Evolutionary conservation across 73 alveolate genomes (phyloP).

Genomic region (Breviolum minutum): DNA sequence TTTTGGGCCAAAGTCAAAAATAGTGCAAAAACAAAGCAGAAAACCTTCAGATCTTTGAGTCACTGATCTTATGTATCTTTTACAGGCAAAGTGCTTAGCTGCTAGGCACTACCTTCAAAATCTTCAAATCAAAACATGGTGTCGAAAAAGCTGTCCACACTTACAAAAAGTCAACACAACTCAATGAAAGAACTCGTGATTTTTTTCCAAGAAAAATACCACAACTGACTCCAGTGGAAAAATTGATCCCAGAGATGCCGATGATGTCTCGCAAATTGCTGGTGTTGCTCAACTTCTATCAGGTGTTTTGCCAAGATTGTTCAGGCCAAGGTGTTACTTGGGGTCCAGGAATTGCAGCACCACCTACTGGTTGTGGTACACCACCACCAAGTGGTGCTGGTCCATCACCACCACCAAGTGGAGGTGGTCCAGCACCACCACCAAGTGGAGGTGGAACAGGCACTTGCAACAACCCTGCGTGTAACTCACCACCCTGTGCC

Average conservation of each 20-base stretch:
- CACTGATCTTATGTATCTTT: neutral
- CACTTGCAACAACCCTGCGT: slow-evolving; percentile 37
- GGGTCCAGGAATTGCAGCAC: slow-evolving; percentile 42
- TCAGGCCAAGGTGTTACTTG: neutral
- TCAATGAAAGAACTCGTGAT: too few species aligned
- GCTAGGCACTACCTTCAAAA: neutral
- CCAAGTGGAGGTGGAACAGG: slow-evolving; percentile 8
- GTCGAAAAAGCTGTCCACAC: too few species aligned
- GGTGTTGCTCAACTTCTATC: too few species aligned
- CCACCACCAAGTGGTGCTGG: neutral
- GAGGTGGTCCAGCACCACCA: neutral
- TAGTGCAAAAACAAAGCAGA: neutral
- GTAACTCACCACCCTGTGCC: slow-evolving; percentile 70
- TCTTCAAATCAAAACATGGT: too few species aligned
- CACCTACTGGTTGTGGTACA: slow-evolving; percentile 16
- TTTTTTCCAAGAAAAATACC: too few species aligned
- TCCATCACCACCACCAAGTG: neutral
- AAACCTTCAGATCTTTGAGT: neutral
- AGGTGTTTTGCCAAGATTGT: slow-evolving; percentile 12
- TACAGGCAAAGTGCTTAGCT: neutral
- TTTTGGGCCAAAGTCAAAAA: neutral
- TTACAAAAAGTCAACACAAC: too few species aligned
- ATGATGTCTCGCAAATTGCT: too few species aligned
- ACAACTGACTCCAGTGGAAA: too few species aligned
- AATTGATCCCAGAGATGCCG: too few species aligned